These are phyloP conservation scores for Quercus engelmannii DNA, from an alignment of 306 rosid genomes.

Conservation along the genomic window DNA sequence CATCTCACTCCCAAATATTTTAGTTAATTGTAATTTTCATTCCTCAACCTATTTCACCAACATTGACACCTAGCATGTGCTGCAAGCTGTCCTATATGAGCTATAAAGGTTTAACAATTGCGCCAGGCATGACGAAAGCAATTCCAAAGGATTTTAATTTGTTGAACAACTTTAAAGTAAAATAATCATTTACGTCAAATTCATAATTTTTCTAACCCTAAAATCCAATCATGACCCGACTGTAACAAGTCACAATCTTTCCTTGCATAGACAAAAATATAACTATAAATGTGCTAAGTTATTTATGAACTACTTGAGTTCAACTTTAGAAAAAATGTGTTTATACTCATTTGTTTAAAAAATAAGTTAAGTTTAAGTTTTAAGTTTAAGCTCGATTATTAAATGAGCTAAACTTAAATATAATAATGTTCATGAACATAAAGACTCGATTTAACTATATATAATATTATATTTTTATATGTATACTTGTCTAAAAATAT, in stretches of 20 bases:
- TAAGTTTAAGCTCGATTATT: too few relatives aligned
- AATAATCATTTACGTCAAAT: background rate
- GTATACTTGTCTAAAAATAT: too few relatives aligned
- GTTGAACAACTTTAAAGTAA: background rate
- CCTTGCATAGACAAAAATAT: too few relatives aligned
- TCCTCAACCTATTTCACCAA: background rate
- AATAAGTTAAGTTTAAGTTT: too few relatives aligned
- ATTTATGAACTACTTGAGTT: fast-evolving
- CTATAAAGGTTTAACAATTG: background rate
- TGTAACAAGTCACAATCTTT: too few relatives aligned
- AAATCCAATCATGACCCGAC: background rate
- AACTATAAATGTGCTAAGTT: too few relatives aligned
- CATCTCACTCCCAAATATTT: background rate
- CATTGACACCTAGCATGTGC: background rate
- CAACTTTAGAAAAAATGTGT: too few relatives aligned
- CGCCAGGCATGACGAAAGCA: background rate
- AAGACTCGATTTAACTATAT: too few relatives aligned
- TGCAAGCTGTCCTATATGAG: background rate
- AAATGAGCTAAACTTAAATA: too few relatives aligned
- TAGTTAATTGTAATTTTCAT: background rate
- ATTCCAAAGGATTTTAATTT: background rate
- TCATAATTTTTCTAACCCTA: background rate
- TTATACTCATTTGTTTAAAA: too few relatives aligned
- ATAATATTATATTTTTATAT: too few relatives aligned
- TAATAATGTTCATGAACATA: too few relatives aligned